Evolutionary conservation across 176 grass and related monocot species (phyloP).

Genomic region (Lolium rigidum): DNA sequence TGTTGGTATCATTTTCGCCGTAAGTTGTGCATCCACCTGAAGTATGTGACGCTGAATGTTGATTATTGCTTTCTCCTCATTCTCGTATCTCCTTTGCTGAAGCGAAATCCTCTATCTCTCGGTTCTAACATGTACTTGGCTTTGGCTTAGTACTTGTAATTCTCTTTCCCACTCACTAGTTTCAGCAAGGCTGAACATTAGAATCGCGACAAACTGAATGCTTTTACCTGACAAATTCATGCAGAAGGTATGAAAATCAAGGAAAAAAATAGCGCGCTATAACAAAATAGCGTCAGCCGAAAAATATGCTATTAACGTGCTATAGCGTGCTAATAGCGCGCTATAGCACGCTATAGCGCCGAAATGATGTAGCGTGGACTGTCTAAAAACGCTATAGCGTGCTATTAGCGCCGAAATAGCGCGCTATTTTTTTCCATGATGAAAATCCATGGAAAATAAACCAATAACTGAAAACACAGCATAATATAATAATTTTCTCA

Average conservation of each 20-base stretch:
- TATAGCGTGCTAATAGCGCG: no score
- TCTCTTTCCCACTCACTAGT: background rate
- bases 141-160: no score
- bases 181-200: background rate
- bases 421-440: no score
- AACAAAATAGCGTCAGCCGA: rapidly evolving
- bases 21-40: background rate
- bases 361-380: no score
- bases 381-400: no score
- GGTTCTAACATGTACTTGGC: background rate
- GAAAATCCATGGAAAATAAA: background rate
- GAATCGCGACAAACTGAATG: background rate
- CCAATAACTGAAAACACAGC: background rate
- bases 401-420: no score
- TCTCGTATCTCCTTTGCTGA: background rate
- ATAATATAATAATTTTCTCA: background rate
- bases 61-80: background rate
- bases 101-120: background rate
- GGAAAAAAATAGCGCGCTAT: no score
- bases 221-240: background rate
- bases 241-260: background rate
- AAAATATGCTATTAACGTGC: rapidly evolving
- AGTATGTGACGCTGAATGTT: background rate
- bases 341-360: no score
- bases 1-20: background rate